These are phyloP conservation scores for Lactarius deliciosus DNA, from an alignment of 768 basidiomycete genomes.

Conservation along the genomic window DNA sequence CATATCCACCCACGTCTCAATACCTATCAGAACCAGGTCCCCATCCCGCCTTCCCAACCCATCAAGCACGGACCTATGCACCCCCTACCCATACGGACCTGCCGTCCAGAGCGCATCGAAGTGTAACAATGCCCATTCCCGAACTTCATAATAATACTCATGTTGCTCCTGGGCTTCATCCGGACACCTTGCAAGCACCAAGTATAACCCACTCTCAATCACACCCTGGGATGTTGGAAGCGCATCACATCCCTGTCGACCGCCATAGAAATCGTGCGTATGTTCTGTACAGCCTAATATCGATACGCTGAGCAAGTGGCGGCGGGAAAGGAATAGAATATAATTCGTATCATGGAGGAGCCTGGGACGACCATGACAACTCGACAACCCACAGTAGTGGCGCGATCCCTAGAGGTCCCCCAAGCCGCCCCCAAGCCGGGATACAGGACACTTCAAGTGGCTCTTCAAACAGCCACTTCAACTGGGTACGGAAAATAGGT, in stretches of 20 bases:
- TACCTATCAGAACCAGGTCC: background rate
- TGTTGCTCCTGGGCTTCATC: background rate
- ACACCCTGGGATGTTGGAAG: background rate
- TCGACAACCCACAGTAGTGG: background rate
- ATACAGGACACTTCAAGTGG: too few relatives aligned
- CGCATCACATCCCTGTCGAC: background rate
- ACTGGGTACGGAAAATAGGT: too few relatives aligned
- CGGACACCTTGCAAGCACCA: background rate
- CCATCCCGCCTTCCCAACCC: background rate
- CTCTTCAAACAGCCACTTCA: too few relatives aligned
- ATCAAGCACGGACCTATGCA: background rate
- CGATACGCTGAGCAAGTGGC: background rate
- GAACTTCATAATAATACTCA: background rate
- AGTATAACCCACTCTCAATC: background rate
- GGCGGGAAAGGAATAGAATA: background rate
- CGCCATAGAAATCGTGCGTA: background rate
- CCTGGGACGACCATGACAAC: background rate
- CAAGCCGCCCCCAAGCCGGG: background rate
- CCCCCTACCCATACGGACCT: background rate
- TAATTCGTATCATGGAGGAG: background rate
- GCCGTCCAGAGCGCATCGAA: background rate
- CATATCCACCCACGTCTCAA: background rate
- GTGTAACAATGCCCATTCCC: background rate
- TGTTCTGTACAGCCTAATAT: background rate
- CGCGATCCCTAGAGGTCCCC: background rate